These are phyloP conservation scores for Ophiostoma piceae DNA, from an alignment of 2,329 filamentous ascomycete genomes.

Conservation along the genomic window DNA sequence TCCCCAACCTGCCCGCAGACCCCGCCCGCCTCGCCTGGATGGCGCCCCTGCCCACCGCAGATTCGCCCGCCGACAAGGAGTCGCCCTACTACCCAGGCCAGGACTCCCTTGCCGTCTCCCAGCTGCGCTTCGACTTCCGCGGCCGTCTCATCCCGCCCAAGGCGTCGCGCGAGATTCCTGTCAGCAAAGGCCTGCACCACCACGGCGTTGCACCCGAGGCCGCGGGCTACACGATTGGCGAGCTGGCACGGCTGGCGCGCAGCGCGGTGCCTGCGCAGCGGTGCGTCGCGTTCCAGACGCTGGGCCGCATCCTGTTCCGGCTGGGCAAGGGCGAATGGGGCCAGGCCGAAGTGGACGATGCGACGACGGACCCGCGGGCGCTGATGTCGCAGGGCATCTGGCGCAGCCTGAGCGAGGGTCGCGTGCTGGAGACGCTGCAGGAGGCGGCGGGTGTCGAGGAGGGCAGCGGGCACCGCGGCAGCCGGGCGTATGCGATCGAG, in stretches of 20 bases:
- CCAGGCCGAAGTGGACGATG: constrained; percentile 30
- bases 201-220: constrained; percentile 89
- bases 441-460: constrained; percentile 64
- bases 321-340: constrained; percentile 68
- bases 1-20: constrained; percentile 79
- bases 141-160: constrained; percentile 75
- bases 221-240: constrained; percentile 86
- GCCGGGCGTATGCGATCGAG: constrained; percentile 78
- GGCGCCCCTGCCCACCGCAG: constrained; percentile 61
- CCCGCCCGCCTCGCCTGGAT: constrained; percentile 88
- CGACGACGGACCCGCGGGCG: constrained; percentile 20
- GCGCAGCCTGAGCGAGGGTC: constrained; percentile 69
- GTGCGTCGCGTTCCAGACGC: constrained; percentile 85
- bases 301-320: constrained; percentile 78
- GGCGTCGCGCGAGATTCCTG: constrained; percentile 67
- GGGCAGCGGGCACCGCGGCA: constrained; percentile 68
- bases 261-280: constrained; percentile 80
- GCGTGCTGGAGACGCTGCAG: constrained; percentile 69
- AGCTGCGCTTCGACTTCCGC: constrained; percentile 83
- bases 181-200: constrained; percentile 77
- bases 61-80: constrained; percentile 59
- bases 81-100: constrained; percentile 80
- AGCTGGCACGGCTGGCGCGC: constrained; percentile 73
- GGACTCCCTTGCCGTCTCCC: constrained; percentile 63
- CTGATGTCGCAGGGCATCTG: constrained; percentile 75